Conservation (phyloP, 257 asterid genomes). For the Solanum habrochaites region DNA sequence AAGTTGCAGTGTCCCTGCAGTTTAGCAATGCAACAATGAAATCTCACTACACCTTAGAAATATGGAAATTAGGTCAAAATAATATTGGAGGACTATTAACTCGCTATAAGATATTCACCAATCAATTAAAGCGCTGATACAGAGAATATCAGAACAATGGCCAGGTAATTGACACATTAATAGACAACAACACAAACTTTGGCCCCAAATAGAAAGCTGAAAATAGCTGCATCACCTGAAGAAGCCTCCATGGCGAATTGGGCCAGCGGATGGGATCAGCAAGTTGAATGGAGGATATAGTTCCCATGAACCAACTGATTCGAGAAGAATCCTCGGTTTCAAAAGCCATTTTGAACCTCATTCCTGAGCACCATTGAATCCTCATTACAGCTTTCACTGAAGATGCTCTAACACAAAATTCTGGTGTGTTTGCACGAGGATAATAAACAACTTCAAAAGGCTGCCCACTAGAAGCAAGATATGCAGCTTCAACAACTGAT, state of each 20-base stretch:
- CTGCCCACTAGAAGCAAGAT: conserved; percentile 41
- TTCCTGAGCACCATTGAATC: conserved; percentile 48
- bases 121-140: not conserved
- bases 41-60: not conserved
- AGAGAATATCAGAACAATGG: not conserved
- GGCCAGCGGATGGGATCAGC: conserved; percentile 54
- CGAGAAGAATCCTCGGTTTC: conserved; percentile 66
- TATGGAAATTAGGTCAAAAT: not conserved
- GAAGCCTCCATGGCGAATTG: conserved; percentile 53
- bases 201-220: not conserved
- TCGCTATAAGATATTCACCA: not conserved
- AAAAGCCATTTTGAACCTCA: conserved; percentile 70
- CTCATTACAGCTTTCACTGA: conserved; percentile 40
- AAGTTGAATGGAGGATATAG: conserved; percentile 39
- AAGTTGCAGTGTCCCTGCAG: not conserved
- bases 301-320: conserved; percentile 66
- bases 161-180: not conserved
- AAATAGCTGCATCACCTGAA: conserved; percentile 35
- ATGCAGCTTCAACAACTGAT: conserved; percentile 40
- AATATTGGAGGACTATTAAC: not conserved
- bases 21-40: not conserved
- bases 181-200: not conserved
- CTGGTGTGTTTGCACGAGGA: conserved; percentile 57
- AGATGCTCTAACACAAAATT: conserved; percentile 51
- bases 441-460: conserved; percentile 48